These are phyloP conservation scores for Fusarium keratoplasticum DNA, from an alignment of 2,329 filamentous ascomycete genomes.

Conservation along the genomic window DNA sequence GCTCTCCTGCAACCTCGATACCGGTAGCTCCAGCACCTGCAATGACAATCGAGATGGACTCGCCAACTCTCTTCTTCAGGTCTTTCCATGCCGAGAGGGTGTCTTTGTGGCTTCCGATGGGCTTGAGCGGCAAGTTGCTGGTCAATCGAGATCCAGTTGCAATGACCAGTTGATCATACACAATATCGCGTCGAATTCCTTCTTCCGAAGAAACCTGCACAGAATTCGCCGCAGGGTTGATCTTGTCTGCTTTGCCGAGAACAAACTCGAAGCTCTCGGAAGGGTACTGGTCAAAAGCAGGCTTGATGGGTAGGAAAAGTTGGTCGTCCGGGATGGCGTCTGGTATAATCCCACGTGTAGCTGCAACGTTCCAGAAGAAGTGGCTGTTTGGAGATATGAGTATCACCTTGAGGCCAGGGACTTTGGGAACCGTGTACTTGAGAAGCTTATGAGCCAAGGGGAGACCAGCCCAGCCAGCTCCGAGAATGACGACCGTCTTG, in stretches of 20 bases:
- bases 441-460: constrained; percentile 64
- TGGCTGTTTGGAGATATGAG: constrained; percentile 65
- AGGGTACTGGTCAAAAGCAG: constrained; percentile 60
- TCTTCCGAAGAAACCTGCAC: constrained; percentile 51
- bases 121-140: constrained; percentile 60
- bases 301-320: constrained; percentile 59
- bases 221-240: constrained; percentile 49
- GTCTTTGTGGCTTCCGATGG: constrained; percentile 57
- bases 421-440: constrained; percentile 58
- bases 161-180: constrained; percentile 65
- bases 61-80: constrained; percentile 39
- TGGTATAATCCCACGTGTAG: constrained; percentile 65
- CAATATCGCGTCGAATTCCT: constrained; percentile 48
- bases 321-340: constrained; percentile 59
- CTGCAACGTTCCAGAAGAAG: constrained; percentile 68
- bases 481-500: constrained; percentile 65
- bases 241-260: constrained; percentile 56
- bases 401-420: constrained; percentile 60
- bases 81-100: constrained; percentile 51
- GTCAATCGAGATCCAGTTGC: constrained; percentile 63
- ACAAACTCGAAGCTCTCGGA: constrained; percentile 60
- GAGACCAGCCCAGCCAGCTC: constrained; percentile 64
- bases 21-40: constrained; percentile 54
- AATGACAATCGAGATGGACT: constrained; percentile 50
- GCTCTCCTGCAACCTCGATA: constrained; percentile 52